Conservation (phyloP, 1,139 yeast species). For the Magnusiomyces sp. region DNA sequence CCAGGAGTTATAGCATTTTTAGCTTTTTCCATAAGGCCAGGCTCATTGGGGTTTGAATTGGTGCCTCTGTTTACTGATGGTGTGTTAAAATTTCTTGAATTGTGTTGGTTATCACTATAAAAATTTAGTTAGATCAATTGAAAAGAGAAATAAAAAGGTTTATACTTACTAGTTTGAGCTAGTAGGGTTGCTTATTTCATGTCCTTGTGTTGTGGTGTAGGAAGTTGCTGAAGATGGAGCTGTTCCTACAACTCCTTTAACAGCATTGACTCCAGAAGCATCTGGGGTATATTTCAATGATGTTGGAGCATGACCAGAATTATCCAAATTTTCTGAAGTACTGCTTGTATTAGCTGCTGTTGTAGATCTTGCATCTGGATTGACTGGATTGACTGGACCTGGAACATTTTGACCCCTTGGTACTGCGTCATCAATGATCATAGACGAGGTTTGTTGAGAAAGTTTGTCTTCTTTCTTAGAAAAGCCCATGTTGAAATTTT, state of each 20-base stretch:
- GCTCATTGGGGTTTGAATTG: background rate
- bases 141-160: too few relatives aligned
- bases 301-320: background rate
- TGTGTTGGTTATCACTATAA: too few relatives aligned
- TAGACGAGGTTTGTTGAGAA: slow-evolving; percentile 2
- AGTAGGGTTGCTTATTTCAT: too few relatives aligned
- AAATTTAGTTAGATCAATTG: too few relatives aligned
- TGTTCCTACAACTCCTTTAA: slow-evolving; percentile 7
- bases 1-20: background rate
- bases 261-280: slow-evolving; percentile 3
- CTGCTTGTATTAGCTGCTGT: slow-evolving; percentile 5
- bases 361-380: background rate
- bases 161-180: too few relatives aligned
- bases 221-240: slow-evolving; percentile 3
- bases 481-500: background rate
- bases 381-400: slow-evolving; percentile 1
- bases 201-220: slow-evolving; percentile 2
- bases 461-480: background rate
- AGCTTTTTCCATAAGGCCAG: background rate
- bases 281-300: background rate
- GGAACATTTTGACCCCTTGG: background rate
- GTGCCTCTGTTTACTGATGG: background rate
- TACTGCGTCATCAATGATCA: slow-evolving; percentile 13
- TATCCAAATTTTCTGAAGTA: background rate
- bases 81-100: too few relatives aligned